These are phyloP conservation scores for Phytophthora colocasiae DNA, from an alignment of 352 stramenopile genomes.

Conservation along the genomic window DNA sequence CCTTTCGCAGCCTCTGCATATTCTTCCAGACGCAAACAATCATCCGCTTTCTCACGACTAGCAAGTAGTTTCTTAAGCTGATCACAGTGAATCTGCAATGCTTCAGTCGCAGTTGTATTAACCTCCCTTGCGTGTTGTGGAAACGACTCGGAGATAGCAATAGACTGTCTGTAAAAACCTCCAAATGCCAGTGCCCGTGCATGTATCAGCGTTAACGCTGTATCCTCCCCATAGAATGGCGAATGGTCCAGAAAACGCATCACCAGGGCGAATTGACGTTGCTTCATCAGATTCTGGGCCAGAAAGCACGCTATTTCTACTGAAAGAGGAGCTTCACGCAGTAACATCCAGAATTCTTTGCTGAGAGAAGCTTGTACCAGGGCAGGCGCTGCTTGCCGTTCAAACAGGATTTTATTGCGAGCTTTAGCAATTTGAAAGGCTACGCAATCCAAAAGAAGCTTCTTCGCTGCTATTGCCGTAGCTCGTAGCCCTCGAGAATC, in stretches of 20 bases:
- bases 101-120: background rate
- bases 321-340: constrained; percentile 31
- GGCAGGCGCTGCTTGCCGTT: constrained; percentile 30
- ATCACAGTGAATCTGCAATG: constrained; percentile 15
- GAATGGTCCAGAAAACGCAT: constrained; percentile 26
- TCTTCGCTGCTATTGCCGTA: constrained; percentile 20
- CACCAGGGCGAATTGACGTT: constrained; percentile 27
- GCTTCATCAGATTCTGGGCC: constrained; percentile 23
- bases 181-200: constrained; percentile 30
- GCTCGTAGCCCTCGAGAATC: constrained; percentile 16
- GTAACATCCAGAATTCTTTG: constrained; percentile 28
- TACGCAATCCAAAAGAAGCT: constrained; percentile 34
- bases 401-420: constrained; percentile 16
- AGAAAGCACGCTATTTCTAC: constrained; percentile 25
- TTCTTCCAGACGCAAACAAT: constrained; percentile 15
- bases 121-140: background rate
- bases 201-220: constrained; percentile 33
- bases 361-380: constrained; percentile 27
- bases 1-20: constrained; percentile 19
- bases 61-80: constrained; percentile 21
- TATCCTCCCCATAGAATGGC: constrained; percentile 14
- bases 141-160: constrained; percentile 17
- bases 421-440: constrained; percentile 30
- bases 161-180: constrained; percentile 31
- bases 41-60: constrained; percentile 29